Base-by-base conservation (phyloP, 768 basidiomycete species). In the Mycena vulgaris region DNA sequence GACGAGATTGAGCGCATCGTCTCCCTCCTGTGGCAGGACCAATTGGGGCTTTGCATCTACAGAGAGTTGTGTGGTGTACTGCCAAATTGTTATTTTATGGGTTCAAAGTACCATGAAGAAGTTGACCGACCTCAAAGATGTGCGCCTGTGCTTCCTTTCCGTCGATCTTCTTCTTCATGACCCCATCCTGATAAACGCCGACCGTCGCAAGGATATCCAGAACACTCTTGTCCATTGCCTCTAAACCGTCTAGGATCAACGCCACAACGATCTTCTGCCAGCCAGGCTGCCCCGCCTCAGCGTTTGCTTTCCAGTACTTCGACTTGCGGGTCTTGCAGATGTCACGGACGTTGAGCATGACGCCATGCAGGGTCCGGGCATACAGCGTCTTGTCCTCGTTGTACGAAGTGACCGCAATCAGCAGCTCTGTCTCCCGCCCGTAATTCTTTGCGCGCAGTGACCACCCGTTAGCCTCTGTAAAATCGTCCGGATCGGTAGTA, bases 51-150 rank as follows among this genome's bases (percentile, higher is more conserved):
- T 92, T 4, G 95, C 84, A 74, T 97, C 96, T 68, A 99, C 92
- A 0, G 95, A 97, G 25, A 99, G 87, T 80, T 97, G 96, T 0
- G 97, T 98, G 1, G 97, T 98, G 80, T 98, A 99, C 95, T 97
- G 45, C 66, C 28, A 63, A 75, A 56, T 13, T 37, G 66, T 52
- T 35, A 51, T 5, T 59, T 30, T 21, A 27, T 28, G 30, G 57
- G 13, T 61, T 33, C 28, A 61, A 40, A 9, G 53, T 3, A 2
- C 13, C 25, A 39, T 14, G 37, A n/a, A 62, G 56, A 52, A 28
- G 47, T 53, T 27, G 9, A 37, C 79, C 48, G 67, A 95, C 94
- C 89, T 98, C 96, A 75, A 98, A 98, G 66, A 98, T 95, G 77
- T 98, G 97, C 21, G 95, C 97, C 35, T 94, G 91, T 9, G 93